A percentile compares a stretch with the other conserved stretches of the same genome.
Conservation (phyloP, 2,329 filamentous ascomycete species). For the Aspergillus sp. region DNA sequence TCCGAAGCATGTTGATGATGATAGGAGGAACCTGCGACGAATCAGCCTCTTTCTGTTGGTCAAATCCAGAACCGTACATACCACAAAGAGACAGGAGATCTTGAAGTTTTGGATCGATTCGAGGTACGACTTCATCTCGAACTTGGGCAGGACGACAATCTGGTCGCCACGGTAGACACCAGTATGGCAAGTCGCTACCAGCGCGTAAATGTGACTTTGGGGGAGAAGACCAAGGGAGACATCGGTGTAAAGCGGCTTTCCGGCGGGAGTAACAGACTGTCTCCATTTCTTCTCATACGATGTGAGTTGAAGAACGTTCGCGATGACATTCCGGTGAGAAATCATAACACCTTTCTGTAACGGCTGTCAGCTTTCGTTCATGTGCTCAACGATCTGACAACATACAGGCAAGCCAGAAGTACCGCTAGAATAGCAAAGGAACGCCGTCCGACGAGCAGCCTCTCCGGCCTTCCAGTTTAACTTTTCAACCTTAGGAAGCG, state of each 20-base stretch:
- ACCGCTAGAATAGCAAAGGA: constrained; percentile 72
- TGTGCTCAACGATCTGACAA: background rate
- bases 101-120: constrained; percentile 60
- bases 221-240: constrained; percentile 63
- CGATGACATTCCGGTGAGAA: constrained; percentile 70
- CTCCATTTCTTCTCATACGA: constrained; percentile 43
- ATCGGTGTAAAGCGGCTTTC: constrained; percentile 46
- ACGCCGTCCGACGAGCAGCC: constrained; percentile 58
- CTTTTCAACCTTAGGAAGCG: constrained; percentile 32
- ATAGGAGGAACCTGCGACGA: constrained; percentile 64
- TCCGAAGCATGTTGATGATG: constrained; percentile 67
- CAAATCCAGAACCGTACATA: constrained; percentile 28
- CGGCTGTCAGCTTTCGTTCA: constrained; percentile 6
- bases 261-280: constrained; percentile 21
- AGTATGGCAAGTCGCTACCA: constrained; percentile 63
- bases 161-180: constrained; percentile 66
- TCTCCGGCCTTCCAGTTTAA: constrained; percentile 38
- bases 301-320: constrained; percentile 61
- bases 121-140: constrained; percentile 63
- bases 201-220: constrained; percentile 73
- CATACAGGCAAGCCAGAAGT: constrained; percentile 68
- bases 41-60: background rate
- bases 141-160: constrained; percentile 63
- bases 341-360: constrained; percentile 75
- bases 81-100: constrained; percentile 61